Evolutionary conservation across 352 stramenopile species (phyloP), one percentile per base, ranked within the genome.

Genomic region (Pythium periplocum): DNA sequence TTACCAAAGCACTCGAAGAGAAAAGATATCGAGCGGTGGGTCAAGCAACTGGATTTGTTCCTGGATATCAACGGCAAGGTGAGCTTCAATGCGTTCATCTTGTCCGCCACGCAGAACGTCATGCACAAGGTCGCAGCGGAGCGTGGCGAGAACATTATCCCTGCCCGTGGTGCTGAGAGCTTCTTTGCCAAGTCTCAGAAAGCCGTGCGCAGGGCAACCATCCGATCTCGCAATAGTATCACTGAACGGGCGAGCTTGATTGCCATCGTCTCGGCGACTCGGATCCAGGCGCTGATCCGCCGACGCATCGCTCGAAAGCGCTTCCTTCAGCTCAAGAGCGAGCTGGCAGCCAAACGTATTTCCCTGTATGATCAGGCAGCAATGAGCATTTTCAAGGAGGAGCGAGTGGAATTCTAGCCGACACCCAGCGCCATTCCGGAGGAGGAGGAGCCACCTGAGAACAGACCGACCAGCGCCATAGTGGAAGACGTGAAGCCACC

Each of bases 31-130:
- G 69, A 74, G 37, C 46, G 40, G 4, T 79, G 66, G 66, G 61
- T 62, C 4, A 63, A 58, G 52, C 45, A 51, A 4, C 46, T 79
- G 10, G 55, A 75, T 43, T 36, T 79, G 47, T 58, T 61, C 11
- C 35, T 76, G 2, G 46, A 57, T 38, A 48, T 51, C 30, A 71
- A 68, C 38, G 69, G 56, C n/a, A 59, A 50, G 10, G 58, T 75
- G 51, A 65, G 55, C 41, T 76, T 79, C 39, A 60, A 68, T 34
- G 45, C 64, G 30, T 79, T 79, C 53, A 57, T 79, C 8, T 34
- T 70, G n/a, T 66, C 69, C 2, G 65, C 64, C 0, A 55, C 69
- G 2, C 62, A 74, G 33, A 39, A 45, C 17, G 45, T 74, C 17
- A 79, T 79, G 69, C 39, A 53, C 17, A 48, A 31, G 6, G 48